Conservation (phyloP, 2,329 filamentous ascomycete genomes). For the Chaetomium sp. region DNA sequence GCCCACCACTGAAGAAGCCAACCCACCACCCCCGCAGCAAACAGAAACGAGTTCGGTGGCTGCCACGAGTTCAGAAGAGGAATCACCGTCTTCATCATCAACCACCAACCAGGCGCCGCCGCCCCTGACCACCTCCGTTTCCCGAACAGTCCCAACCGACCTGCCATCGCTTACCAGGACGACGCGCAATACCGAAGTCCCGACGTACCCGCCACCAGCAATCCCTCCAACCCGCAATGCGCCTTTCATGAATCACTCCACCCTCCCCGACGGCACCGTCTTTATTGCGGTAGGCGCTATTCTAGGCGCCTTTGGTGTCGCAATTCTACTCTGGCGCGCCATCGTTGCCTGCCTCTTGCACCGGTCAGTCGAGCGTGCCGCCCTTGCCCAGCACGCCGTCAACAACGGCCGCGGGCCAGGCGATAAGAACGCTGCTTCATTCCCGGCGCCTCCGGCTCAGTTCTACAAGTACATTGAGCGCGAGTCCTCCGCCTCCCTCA, state of each 20-base stretch:
- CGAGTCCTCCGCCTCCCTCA: constrained; percentile 56
- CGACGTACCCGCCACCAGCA: constrained; percentile 68
- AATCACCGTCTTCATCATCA: constrained; percentile 1
- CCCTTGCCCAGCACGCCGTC: constrained; percentile 69
- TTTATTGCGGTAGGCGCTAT: constrained; percentile 94
- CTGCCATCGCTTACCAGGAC: constrained; percentile 48
- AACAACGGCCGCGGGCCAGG: constrained; percentile 44
- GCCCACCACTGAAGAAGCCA: background rate
- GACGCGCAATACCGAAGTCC: constrained; percentile 41
- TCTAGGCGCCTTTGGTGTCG: constrained; percentile 77
- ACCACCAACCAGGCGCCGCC: background rate
- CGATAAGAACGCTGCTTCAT: constrained; percentile 63
- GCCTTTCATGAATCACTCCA: constrained; percentile 88
- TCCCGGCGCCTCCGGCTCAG: constrained; percentile 58
- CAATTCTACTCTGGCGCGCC: constrained; percentile 84
- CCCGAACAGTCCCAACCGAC: constrained; percentile 33
- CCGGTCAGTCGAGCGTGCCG: constrained; percentile 83
- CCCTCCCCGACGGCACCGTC: constrained; percentile 85
- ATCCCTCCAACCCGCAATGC: constrained; percentile 83
- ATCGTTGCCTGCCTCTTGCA: constrained; percentile 90
- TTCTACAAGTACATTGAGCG: constrained; percentile 68
- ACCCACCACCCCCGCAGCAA: background rate
- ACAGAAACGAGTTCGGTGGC: background rate
- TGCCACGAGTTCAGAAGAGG: background rate
- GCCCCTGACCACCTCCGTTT: constrained; percentile 28